Conservation (phyloP, 1,284 basidiomycete genomes). For the Puccinia hordei region DNA sequence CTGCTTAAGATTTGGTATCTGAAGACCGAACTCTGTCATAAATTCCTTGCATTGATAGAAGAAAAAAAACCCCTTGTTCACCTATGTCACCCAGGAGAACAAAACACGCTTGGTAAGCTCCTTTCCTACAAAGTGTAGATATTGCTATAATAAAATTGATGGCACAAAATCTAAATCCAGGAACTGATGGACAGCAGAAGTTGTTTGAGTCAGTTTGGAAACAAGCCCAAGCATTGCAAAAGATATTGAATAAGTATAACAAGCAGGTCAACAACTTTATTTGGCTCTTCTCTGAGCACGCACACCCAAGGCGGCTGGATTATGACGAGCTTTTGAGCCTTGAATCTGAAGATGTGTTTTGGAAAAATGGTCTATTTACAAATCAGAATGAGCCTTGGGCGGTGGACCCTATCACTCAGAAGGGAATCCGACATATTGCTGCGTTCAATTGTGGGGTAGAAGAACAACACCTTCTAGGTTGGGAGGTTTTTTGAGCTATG, state of each 20-base stretch:
- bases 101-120: too few species aligned
- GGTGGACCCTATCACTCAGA: slow-evolving; percentile 2
- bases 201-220: not conserved
- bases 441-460: not conserved
- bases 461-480: slow-evolving; percentile 8
- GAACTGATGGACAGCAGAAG: slow-evolving; percentile 8
- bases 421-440: slow-evolving; percentile 6
- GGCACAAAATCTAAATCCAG: too few species aligned
- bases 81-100: too few species aligned
- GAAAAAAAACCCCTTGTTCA: too few species aligned
- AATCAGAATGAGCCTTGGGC: not conserved
- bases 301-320: too few species aligned
- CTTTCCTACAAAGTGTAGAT: too few species aligned
- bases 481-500: slow-evolving; percentile 24
- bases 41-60: too few species aligned
- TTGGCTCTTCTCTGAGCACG: too few species aligned
- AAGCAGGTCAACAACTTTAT: not conserved
- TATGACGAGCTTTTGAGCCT: too few species aligned
- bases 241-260: not conserved
- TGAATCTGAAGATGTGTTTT: slow-evolving; percentile 14
- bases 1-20: too few species aligned
- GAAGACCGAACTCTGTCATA: too few species aligned
- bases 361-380: slow-evolving; percentile 33
- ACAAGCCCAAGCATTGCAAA: not conserved
- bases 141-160: too few species aligned